phyloP scores from a whole-genome alignment of 257 asterid species.

The Ophiorrhiza pumila region DNA sequence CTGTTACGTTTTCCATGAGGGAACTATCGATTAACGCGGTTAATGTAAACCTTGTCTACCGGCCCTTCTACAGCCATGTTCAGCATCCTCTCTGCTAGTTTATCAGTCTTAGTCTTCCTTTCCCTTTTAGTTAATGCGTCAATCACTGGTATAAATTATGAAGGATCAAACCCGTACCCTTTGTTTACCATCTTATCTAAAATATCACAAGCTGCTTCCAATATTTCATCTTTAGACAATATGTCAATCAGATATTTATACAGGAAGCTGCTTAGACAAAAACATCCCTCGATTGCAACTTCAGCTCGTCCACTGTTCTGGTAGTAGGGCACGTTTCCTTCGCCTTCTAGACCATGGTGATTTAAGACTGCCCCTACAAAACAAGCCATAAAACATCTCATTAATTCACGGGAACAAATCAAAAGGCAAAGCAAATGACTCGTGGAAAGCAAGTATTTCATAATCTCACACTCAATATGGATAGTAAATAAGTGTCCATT shows the following conservation, averaged over 20 bases:
- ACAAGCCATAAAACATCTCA: too few relatives aligned
- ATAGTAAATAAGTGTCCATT: too few relatives aligned
- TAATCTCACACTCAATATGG: too few relatives aligned
- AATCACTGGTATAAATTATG: slow-evolving; percentile 74
- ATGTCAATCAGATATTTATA: slow-evolving; percentile 57
- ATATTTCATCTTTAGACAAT: slow-evolving; percentile 49
- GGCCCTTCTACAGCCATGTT: slow-evolving; percentile 47
- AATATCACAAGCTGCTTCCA: slow-evolving; percentile 54
- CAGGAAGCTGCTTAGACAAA: slow-evolving; percentile 50
- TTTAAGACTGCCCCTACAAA: too few relatives aligned
- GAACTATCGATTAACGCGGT: slow-evolving; percentile 14
- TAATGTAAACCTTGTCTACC: slow-evolving; percentile 34
- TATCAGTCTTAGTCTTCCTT: slow-evolving; percentile 63
- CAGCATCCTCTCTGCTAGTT: slow-evolving; percentile 63
- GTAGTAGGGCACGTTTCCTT: too few relatives aligned
- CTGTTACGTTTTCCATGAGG: too few relatives aligned
- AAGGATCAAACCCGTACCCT: slow-evolving; percentile 74
- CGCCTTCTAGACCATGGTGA: too few relatives aligned
- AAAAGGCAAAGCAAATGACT: too few relatives aligned
- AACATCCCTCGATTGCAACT: slow-evolving; percentile 58
- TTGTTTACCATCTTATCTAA: slow-evolving; percentile 57
- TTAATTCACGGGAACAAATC: too few relatives aligned
- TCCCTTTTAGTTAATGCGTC: slow-evolving; percentile 55
- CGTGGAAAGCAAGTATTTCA: too few relatives aligned
- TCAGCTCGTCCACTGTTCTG: too few relatives aligned